Conservation (phyloP, 345 rosid species). For the Excoecaria agallocha region DNA sequence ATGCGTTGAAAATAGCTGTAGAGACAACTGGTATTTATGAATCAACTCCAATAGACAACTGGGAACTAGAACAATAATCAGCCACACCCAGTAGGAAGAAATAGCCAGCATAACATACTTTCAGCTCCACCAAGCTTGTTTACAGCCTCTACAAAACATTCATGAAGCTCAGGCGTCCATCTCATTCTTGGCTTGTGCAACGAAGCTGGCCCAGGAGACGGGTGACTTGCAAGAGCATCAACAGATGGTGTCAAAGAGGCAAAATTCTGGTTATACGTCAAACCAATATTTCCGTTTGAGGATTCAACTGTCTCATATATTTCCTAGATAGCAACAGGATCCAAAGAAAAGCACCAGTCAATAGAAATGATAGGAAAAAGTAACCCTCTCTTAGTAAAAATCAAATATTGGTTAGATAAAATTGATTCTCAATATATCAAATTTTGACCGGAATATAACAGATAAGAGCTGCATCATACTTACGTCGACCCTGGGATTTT, state of each 20-base stretch:
- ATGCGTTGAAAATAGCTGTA: not conserved
- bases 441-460: not conserved
- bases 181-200: conserved; percentile 83
- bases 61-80: not conserved
- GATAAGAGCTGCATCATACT: conserved; percentile 21
- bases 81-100: not conserved
- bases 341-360: conserved; percentile 25
- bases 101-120: conserved; percentile 48
- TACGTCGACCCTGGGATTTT: conserved; percentile 85
- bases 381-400: not conserved
- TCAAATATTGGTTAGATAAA: not conserved
- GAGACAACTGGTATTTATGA: too few relatives aligned
- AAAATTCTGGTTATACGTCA: conserved; percentile 34
- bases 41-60: not conserved
- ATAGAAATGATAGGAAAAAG: conserved; percentile 1
- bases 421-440: not conserved
- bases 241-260: conserved; percentile 33
- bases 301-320: conserved; percentile 55
- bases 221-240: conserved; percentile 44
- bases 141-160: conserved; percentile 65
- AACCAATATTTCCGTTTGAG: conserved; percentile 29
- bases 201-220: conserved; percentile 42
- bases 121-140: conserved; percentile 84
- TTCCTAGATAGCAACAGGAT: conserved; percentile 46
- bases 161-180: conserved; percentile 94